These are phyloP conservation scores for Przewalskia tangutica DNA, from an alignment of 257 asterid genomes.

Conservation along the genomic window DNA sequence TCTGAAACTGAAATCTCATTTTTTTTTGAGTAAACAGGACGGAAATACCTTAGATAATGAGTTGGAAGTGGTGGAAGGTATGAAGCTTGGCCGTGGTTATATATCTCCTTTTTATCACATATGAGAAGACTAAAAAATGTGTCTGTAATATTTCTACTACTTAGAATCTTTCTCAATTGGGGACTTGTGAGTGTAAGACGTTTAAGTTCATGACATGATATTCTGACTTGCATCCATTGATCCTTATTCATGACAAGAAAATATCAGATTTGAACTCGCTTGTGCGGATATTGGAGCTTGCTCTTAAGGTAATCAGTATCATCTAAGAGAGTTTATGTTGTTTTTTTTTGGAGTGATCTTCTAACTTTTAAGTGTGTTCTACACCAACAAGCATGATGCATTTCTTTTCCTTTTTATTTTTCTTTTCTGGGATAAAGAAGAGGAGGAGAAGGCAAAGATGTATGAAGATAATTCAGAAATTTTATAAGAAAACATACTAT, in stretches of 20 bases:
- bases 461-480: not conserved
- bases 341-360: not conserved
- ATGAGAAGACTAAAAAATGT: constrained; percentile 59
- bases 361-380: not conserved
- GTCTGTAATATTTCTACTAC: constrained; percentile 36
- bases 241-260: constrained; percentile 84
- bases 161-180: not conserved
- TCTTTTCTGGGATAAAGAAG: not conserved
- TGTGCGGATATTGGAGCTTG: constrained; percentile 63
- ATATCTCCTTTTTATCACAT: constrained; percentile 83
- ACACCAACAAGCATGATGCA: not conserved
- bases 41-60: constrained; percentile 81
- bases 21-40: constrained; percentile 35
- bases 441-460: not conserved
- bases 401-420: not conserved
- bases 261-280: constrained; percentile 62
- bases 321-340: not conserved
- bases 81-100: constrained; percentile 87
- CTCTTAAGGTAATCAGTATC: constrained; percentile 48
- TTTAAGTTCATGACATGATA: not conserved
- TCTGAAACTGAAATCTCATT: not conserved
- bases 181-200: not conserved
- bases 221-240: constrained; percentile 40
- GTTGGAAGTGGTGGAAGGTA: constrained; percentile 94
- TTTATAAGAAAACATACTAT: not conserved